Percentiles rank a stretch among this genome's conserved stretches.
These are phyloP conservation scores for Knufia petricola DNA, from an alignment of 2,329 filamentous ascomycete genomes.

Conservation along the genomic window DNA sequence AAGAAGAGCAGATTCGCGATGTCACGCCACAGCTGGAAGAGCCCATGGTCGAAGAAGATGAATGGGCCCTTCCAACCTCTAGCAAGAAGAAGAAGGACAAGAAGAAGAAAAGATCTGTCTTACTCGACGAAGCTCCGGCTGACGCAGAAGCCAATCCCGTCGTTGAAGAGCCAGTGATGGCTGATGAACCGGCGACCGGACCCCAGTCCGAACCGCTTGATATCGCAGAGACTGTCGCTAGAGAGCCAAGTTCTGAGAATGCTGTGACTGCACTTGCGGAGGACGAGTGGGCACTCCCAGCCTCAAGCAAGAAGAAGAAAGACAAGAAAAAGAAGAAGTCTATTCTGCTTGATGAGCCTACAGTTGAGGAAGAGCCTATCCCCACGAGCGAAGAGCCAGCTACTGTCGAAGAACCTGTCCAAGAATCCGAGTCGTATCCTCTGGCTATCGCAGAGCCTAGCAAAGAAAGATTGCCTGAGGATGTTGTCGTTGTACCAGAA, in stretches of 20 bases:
- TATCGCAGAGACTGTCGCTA: not conserved
- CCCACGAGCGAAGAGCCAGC: not conserved
- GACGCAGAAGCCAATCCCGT: not conserved
- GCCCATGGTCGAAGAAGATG: too few relatives aligned
- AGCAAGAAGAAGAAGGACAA: not conserved
- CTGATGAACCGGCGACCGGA: not conserved
- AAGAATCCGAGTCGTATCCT: too few relatives aligned
- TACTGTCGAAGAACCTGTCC: not conserved
- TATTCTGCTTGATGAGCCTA: not conserved
- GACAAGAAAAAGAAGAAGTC: constrained; percentile 11
- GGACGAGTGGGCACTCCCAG: not conserved
- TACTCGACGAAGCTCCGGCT: not conserved
- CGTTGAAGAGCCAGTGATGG: not conserved
- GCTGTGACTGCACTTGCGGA: not conserved
- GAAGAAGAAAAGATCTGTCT: not conserved
- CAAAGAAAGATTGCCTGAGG: too few relatives aligned
- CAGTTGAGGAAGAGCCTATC: not conserved
- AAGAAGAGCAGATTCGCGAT: too few relatives aligned
- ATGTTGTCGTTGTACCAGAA: too few relatives aligned
- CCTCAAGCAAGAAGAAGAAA: constrained; percentile 10
- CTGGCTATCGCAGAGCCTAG: not conserved
- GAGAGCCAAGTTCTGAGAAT: not conserved
- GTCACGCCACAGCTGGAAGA: too few relatives aligned
- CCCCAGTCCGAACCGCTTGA: not conserved
- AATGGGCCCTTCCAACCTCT: constrained; percentile 1